Conservation (phyloP, 805 yeast species). For the Cyberlindnera galapagoensis region DNA sequence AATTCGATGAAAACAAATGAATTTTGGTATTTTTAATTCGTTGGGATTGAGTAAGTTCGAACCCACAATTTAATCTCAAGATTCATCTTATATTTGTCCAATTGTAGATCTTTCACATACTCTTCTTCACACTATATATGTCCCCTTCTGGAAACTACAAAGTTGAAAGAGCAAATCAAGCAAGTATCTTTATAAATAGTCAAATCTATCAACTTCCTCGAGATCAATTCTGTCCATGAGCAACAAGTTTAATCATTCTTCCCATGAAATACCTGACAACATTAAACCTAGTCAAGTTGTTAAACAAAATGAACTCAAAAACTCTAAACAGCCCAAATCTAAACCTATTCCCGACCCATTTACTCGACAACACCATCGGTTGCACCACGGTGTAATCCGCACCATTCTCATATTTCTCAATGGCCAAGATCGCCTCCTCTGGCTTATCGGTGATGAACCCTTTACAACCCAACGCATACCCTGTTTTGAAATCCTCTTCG, state of each 20-base stretch:
- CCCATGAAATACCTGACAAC: slow-evolving; percentile 7
- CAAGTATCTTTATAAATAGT: too few species aligned
- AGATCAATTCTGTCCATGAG: slow-evolving; percentile 10
- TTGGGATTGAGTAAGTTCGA: too few species aligned
- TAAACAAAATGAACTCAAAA: slow-evolving; percentile 17
- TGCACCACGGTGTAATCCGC: slow-evolving; percentile 1
- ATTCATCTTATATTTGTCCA: too few species aligned
- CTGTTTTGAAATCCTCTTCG: slow-evolving; percentile 29
- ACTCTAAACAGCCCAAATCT: slow-evolving; percentile 13
- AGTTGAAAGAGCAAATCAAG: too few species aligned
- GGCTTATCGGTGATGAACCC: slow-evolving; percentile 40
- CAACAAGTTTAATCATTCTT: slow-evolving; percentile 3
- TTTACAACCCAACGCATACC: slow-evolving; percentile 28
- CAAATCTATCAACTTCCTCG: too few species aligned
- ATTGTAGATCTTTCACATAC: too few species aligned
- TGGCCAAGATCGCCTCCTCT: slow-evolving; percentile 11
- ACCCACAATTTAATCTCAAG: too few species aligned
- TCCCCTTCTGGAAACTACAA: too few species aligned
- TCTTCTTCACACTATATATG: too few species aligned
- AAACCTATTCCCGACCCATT: slow-evolving; percentile 1
- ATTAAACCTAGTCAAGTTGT: slow-evolving; percentile 6
- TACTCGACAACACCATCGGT: slow-evolving; percentile 7
- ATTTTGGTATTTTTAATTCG: too few species aligned
- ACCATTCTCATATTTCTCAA: slow-evolving; percentile 7
- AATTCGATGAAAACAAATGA: too few species aligned